Base-by-base conservation (phyloP, 768 basidiomycete species). In the Russula lepida region DNA sequence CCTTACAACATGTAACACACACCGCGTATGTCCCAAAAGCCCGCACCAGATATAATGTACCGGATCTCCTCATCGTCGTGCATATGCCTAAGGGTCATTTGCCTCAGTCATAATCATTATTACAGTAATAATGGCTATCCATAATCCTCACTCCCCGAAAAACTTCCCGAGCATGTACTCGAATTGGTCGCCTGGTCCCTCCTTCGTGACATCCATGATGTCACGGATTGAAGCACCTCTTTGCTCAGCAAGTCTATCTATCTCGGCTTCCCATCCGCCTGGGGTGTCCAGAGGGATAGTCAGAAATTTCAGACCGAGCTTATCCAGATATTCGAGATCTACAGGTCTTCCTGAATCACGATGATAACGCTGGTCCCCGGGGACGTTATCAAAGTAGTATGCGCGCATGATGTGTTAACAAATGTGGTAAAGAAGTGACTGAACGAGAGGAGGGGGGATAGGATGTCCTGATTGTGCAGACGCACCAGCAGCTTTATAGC, bases 21-120 rank as follows among this genome's bases (percentile, higher is more conserved):
- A 89, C 90, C 90, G 60, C 93, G 81, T 43, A 98, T 82, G 67
- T 98, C 95, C 69, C 95, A 98, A 78, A 84, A 98, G 0, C 92
- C 94, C 39, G 82, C 84, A 19, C 95, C 95, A 0, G 80, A 77
- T 43, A 92, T 78, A 67, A 95, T 84, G 68, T 91, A 98, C 9
- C 94, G 79, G 69, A 95, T 95, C 74, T 98, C 94, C 69, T 98
- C 94, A 68, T 97, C 94, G 71, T 97, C 92, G 68, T 97, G 95
- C 78, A 98, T 81, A 68, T 97, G 93, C 68, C 90, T 91, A 66
- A 21, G 32, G 11, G 32, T 8, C 11, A 8, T 44, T 19, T 15
- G 2, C 17, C 27, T 13, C 13, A 32, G 19, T n/a, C n/a, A n/a
- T n/a, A n/a, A n/a, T n/a, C n/a, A n/a, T n/a, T n/a, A n/a, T n/a